Evolutionary conservation across 306 rosid species (phyloP).

Genomic region (Malus sylvestris): DNA sequence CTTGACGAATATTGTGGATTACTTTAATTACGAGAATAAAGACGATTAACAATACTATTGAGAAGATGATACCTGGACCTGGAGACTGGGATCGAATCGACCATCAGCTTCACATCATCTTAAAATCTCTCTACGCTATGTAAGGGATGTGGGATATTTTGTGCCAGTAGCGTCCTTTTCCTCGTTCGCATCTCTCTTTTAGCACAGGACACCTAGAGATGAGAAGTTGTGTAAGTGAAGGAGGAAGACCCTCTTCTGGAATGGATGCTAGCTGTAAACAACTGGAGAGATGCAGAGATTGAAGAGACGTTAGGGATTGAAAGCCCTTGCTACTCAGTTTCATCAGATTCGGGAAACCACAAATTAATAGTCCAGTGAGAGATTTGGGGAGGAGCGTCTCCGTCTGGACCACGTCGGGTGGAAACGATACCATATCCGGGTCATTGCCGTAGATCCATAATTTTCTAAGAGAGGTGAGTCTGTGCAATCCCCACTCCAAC

Average conservation of each 20-base stretch:
- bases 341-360: not conserved
- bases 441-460: not conserved
- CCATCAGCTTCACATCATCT: too few relatives aligned
- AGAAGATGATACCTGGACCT: too few relatives aligned
- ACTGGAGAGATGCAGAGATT: fast-evolving
- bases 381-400: slow-evolving; percentile 7
- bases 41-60: too few relatives aligned
- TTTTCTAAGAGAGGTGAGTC: slow-evolving; percentile 5
- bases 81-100: too few relatives aligned
- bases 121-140: not conserved
- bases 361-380: not conserved
- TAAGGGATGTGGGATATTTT: slow-evolving; percentile 15
- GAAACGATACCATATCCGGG: not conserved
- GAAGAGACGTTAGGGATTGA: slow-evolving; percentile 15
- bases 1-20: too few relatives aligned
- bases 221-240: not conserved
- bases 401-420: not conserved
- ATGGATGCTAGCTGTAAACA: slow-evolving; percentile 9
- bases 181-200: not conserved
- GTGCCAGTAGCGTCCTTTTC: not conserved
- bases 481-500: slow-evolving; percentile 5
- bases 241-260: not conserved
- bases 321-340: slow-evolving; percentile 4
- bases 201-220: not conserved
- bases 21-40: too few relatives aligned